phyloP scores from a whole-genome alignment of 2,329 filamentous ascomycete genomes.

The Trichoderma arundinaceum region DNA sequence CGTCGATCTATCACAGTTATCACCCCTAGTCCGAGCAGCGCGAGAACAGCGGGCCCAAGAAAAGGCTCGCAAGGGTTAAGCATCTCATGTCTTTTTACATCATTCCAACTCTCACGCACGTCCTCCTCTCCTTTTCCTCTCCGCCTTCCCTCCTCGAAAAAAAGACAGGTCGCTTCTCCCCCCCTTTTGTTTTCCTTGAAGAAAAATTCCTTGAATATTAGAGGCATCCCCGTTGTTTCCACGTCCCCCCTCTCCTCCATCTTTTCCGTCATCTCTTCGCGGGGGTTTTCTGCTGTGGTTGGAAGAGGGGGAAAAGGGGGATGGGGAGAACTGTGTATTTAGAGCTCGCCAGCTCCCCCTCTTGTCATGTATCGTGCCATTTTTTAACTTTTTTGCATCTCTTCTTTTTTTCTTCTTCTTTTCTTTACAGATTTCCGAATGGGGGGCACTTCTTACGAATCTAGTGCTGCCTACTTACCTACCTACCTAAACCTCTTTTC shows the following conservation, averaged over 20 bases:
- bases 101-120: background rate
- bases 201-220: conserved; percentile 23
- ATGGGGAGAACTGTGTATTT: conserved; percentile 17
- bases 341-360: conserved; percentile 13
- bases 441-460: conserved; percentile 19
- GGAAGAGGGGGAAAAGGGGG: no score
- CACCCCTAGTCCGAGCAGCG: conserved; percentile 85
- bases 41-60: conserved; percentile 85
- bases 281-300: background rate
- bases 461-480: background rate
- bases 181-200: background rate
- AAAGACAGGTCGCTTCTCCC: background rate
- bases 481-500: background rate
- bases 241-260: background rate
- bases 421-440: background rate
- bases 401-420: conserved; percentile 2
- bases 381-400: background rate
- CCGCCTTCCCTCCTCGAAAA: background rate
- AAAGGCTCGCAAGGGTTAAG: conserved; percentile 68
- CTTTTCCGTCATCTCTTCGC: background rate
- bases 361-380: conserved; percentile 10
- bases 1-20: conserved; percentile 75
- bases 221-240: conserved; percentile 8
- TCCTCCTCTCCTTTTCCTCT: background rate
- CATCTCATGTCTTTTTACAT: background rate